These are phyloP conservation scores for Nemania diffusa DNA, from an alignment of 2,329 filamentous ascomycete genomes.

Conservation along the genomic window DNA sequence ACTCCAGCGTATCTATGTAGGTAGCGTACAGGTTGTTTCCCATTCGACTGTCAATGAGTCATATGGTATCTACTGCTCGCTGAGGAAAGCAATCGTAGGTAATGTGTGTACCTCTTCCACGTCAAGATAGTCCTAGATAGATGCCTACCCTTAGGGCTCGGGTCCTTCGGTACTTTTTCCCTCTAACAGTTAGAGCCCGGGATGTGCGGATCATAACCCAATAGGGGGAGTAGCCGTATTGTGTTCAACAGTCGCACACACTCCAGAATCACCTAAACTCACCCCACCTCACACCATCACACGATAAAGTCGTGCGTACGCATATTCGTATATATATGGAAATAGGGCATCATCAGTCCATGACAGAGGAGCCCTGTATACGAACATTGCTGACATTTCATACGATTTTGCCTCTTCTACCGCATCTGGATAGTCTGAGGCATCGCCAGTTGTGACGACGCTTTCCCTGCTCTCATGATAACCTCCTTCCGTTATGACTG, in stretches of 20 bases:
- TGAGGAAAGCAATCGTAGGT: background rate
- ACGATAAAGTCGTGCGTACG: background rate
- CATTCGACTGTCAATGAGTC: background rate
- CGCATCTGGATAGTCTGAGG: background rate
- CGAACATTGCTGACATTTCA: slow-evolving; percentile 1
- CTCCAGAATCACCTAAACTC: slow-evolving; percentile 3
- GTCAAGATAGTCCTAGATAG: slow-evolving; percentile 14
- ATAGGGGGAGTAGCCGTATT: slow-evolving; percentile 25
- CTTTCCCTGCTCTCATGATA: background rate
- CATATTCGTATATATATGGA: slow-evolving; percentile 12
- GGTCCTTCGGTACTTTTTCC: slow-evolving; percentile 28
- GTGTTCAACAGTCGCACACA: background rate
- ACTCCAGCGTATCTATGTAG: background rate
- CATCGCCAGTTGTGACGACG: background rate
- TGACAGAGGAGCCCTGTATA: background rate
- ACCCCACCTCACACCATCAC: slow-evolving; percentile 14
- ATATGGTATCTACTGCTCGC: background rate
- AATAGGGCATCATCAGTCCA: background rate
- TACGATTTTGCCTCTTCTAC: background rate
- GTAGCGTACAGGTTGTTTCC: background rate
- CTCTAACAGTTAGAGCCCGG: background rate
- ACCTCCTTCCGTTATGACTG: background rate
- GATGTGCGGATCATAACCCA: slow-evolving; percentile 15
- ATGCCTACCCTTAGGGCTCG: background rate
- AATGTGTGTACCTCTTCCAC: background rate